Evolutionary conservation across 306 rosid species (phyloP).

Genomic region (Cyamopsis tetragonoloba): DNA sequence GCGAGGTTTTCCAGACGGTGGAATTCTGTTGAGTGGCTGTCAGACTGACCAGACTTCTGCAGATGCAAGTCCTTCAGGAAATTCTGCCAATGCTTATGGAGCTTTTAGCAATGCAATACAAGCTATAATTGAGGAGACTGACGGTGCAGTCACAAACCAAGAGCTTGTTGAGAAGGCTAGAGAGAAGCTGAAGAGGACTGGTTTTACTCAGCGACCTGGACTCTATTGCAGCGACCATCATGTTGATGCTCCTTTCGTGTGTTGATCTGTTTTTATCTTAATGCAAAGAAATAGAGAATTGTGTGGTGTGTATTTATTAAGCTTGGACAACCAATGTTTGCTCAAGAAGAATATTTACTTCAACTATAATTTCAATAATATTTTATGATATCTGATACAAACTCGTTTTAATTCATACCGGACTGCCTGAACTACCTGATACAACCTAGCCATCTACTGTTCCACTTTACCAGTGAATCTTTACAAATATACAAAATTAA

Average conservation of each 20-base stretch:
- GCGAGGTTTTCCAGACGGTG: slow-evolving; percentile 49
- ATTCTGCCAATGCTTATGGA: slow-evolving; percentile 57
- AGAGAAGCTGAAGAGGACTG: slow-evolving; percentile 53
- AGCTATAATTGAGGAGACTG: slow-evolving; percentile 49
- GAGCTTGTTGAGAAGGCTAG: slow-evolving; percentile 67
- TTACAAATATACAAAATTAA: slow-evolving; percentile 52
- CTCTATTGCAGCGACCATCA: slow-evolving; percentile 76
- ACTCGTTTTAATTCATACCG: slow-evolving; percentile 29
- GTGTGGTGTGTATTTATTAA: background rate
- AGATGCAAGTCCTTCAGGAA: slow-evolving; percentile 72
- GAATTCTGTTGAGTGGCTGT: slow-evolving; percentile 83
- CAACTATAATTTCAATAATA: slow-evolving; percentile 33
- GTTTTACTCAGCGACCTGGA: slow-evolving; percentile 78
- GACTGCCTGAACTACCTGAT: slow-evolving; percentile 23
- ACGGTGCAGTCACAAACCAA: slow-evolving; percentile 57
- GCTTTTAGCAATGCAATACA: slow-evolving; percentile 94
- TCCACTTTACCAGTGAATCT: slow-evolving; percentile 34
- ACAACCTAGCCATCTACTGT: slow-evolving; percentile 40
- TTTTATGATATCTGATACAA: slow-evolving; percentile 36
- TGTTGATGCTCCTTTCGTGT: slow-evolving; percentile 53
- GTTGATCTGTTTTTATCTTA: slow-evolving; percentile 6
- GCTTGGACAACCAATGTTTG: slow-evolving; percentile 23
- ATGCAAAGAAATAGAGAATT: background rate
- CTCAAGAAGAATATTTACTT: slow-evolving; percentile 36
- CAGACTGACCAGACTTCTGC: slow-evolving; percentile 88